Percentiles rank a stretch among this genome's conserved stretches.
Evolutionary conservation across 2,329 filamentous ascomycete genomes (phyloP).

Genomic region (Colletotrichum lupini): DNA sequence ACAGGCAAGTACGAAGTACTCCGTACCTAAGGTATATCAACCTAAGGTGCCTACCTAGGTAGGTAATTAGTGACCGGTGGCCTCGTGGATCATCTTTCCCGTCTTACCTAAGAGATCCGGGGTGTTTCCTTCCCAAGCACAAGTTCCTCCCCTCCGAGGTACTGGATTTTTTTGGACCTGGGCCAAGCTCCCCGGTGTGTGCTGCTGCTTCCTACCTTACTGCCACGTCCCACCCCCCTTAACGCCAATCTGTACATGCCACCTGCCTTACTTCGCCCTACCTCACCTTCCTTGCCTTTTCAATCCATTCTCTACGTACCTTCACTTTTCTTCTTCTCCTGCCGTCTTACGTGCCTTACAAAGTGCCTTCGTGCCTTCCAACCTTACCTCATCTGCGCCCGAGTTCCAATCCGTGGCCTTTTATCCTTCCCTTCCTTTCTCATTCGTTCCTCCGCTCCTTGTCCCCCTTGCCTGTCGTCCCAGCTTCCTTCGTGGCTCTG

Average conservation of each 20-base stretch:
- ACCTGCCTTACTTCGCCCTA: constrained; percentile 10
- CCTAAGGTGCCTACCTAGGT: too few species aligned
- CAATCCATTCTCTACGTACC: constrained; percentile 22
- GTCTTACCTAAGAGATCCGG: not conserved
- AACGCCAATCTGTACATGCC: constrained; percentile 19
- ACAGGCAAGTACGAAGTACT: too few species aligned
- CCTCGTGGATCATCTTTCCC: not conserved
- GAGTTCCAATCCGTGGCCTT: constrained; percentile 1
- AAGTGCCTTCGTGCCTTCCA: too few species aligned
- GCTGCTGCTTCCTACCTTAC: too few species aligned
- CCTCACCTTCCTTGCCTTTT: constrained; percentile 1
- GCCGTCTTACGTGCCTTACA: not conserved
- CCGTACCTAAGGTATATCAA: too few species aligned
- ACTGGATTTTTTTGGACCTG: not conserved
- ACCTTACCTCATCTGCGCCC: not conserved
- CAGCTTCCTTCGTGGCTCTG: not conserved
- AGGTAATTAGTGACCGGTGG: not conserved
- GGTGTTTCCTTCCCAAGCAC: not conserved
- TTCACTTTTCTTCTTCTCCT: constrained; percentile 9
- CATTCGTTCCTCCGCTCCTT: constrained; percentile 21
- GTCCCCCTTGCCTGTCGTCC: not conserved
- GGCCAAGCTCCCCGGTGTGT: constrained; percentile 12
- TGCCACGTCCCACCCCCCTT: not conserved
- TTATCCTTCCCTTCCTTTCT: not conserved
- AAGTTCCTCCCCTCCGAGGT: not conserved